Evolutionary conservation across 331 rosid genomes (phyloP).

Genomic region (Spiraea crenata): DNA sequence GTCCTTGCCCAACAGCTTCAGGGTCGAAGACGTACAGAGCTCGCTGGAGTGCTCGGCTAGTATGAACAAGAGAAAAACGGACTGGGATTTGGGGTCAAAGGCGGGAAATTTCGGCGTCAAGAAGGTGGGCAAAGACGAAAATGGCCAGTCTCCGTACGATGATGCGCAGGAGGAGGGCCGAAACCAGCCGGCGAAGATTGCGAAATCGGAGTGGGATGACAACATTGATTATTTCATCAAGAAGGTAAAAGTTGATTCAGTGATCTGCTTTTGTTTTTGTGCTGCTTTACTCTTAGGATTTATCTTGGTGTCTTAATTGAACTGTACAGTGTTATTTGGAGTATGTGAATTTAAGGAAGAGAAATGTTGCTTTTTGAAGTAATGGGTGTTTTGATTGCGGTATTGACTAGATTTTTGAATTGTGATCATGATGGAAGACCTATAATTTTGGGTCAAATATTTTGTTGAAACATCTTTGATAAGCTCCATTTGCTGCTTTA

Average conservation of each 20-base stretch:
- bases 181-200: constrained; percentile 23
- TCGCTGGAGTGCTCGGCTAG: constrained; percentile 27
- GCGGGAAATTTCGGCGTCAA: constrained; percentile 60
- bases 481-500: constrained; percentile 2
- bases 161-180: constrained; percentile 33
- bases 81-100: constrained; percentile 39
- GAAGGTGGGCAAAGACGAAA: constrained; percentile 46
- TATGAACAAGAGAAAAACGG: constrained; percentile 49
- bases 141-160: constrained; percentile 67
- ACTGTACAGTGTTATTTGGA: constrained; percentile 5
- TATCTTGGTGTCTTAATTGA: background rate
- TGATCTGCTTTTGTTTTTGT: background rate
- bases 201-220: constrained; percentile 52
- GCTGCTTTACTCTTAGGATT: background rate
- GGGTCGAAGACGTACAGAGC: constrained; percentile 29
- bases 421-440: background rate
- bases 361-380: too few species aligned
- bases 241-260: constrained; percentile 49
- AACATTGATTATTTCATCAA: constrained; percentile 72
- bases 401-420: constrained; percentile 1
- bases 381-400: background rate
- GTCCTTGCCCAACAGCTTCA: constrained; percentile 61
- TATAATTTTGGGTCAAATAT: background rate
- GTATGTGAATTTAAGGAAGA: background rate
- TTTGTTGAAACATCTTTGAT: background rate